These are phyloP conservation scores for Psilocybe tampanensis DNA, from an alignment of 768 basidiomycete genomes.

Conservation along the genomic window DNA sequence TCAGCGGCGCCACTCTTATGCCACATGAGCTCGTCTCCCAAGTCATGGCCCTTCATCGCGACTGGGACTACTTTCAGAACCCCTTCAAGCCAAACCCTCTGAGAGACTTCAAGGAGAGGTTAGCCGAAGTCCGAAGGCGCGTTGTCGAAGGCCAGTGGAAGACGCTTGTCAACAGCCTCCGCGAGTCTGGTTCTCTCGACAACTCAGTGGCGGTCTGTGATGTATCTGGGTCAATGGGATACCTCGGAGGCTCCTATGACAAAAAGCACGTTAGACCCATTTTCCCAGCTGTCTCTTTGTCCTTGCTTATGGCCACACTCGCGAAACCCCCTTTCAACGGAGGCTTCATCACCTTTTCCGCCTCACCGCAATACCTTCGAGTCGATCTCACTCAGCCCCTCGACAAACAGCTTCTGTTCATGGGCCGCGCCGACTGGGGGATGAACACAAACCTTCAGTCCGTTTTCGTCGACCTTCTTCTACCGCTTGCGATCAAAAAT, in stretches of 20 bases:
- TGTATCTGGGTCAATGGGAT: constrained; percentile 75
- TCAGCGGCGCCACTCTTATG: constrained; percentile 68
- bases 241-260: constrained; percentile 8
- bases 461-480: constrained; percentile 62
- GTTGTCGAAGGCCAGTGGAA: constrained; percentile 72
- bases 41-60: constrained; percentile 21
- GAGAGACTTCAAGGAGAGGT: constrained; percentile 27
- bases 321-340: constrained; percentile 66
- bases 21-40: constrained; percentile 62
- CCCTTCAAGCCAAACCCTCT: constrained; percentile 5
- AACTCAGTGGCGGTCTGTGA: constrained; percentile 72
- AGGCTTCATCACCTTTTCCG: constrained; percentile 72
- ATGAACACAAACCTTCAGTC: constrained; percentile 66
- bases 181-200: constrained; percentile 56
- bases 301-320: constrained; percentile 63
- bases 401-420: constrained; percentile 34
- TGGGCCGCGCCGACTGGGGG: constrained; percentile 44
- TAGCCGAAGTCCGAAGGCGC: constrained; percentile 37
- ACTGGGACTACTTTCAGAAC: neutral
- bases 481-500: constrained; percentile 59
- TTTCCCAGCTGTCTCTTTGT: constrained; percentile 63
- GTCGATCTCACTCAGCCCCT: constrained; percentile 48
- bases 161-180: constrained; percentile 52
- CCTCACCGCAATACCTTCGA: constrained; percentile 46
- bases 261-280: constrained; percentile 45